Conservation (phyloP, 2,329 filamentous ascomycete species). For the Onygena corvina region DNA sequence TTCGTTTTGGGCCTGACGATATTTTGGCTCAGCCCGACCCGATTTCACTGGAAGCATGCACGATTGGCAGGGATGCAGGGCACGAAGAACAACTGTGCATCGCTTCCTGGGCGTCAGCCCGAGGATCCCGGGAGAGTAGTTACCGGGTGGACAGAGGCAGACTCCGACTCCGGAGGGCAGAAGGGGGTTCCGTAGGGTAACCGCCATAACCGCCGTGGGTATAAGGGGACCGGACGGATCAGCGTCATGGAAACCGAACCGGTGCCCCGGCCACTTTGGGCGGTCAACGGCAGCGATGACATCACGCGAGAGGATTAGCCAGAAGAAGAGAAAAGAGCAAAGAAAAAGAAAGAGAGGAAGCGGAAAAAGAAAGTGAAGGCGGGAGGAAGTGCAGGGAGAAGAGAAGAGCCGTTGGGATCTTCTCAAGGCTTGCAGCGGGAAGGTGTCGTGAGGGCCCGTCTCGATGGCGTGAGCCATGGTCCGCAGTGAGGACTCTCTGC, state of each 20-base stretch:
- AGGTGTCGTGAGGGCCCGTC: background rate
- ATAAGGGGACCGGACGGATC: too few species aligned
- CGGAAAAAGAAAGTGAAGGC: background rate
- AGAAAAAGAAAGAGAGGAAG: background rate
- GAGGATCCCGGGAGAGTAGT: too few species aligned
- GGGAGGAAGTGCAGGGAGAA: background rate
- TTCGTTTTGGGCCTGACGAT: background rate
- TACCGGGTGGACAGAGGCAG: too few species aligned
- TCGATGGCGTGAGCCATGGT: conserved; percentile 1
- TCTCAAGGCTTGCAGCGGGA: background rate
- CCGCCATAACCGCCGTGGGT: too few species aligned
- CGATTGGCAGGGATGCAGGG: too few species aligned
- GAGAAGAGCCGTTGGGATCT: background rate
- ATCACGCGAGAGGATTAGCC: background rate
- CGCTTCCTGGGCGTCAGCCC: too few species aligned
- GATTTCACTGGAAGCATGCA: background rate
- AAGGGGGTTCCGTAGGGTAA: too few species aligned
- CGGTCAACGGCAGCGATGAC: background rate
- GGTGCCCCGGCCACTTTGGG: too few species aligned
- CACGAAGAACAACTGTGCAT: too few species aligned
- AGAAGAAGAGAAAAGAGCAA: background rate
- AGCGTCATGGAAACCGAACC: too few species aligned
- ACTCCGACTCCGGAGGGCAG: too few species aligned
- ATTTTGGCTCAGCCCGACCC: background rate
- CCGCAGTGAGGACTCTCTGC: too few species aligned